Evolutionary conservation across 1,139 yeast species (phyloP), one percentile per base, ranked within the genome.

Genomic region (Pneumocystis carinii): DNA sequence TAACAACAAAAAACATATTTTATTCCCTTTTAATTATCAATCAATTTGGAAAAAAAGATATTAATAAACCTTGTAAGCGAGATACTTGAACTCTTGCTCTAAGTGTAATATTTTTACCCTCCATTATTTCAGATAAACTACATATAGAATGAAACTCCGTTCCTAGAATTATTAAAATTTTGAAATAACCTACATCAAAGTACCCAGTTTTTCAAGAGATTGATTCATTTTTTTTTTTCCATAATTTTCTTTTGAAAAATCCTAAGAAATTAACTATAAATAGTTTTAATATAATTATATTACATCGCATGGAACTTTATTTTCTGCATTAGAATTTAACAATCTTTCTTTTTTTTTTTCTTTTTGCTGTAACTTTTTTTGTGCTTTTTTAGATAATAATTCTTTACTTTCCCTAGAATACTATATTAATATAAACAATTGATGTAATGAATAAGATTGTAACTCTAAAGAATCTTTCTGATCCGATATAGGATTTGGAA

Each of bases 1-100:
- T 72, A 92, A 83, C 36, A 95, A 83, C 70, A 92, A 76, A 75
- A 92, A 92, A 63, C 89, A 83, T 87, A 92, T 85, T 69, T 95
- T 90, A 71, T 95, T 95, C 12, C 71, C 69, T 64, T 48, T 24
- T 55, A n/a, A n/a, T 15, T 7, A 24, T 29, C 41, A 32, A 42
- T n/a, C 19, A 17, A 19, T 15, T 55, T 12, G 14, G 2, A 15
- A 61, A 35, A 53, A 12, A 35, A 53, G 32, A 5, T 4, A 38
- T 2, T 53, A 39, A n/a, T 62, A 24, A 41, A 75, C 96, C 95
- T 76, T 92, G 97, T 73, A 89, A 87, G 79, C 98, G 87, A 19
- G 94, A 82, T 69, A 84, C 89, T 76, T 92, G 97, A 59, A 90
- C 82, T 77, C 99, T 84, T 61, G 98, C 97, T 77, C 98, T 84